Evolutionary conservation across 805 yeast genomes (phyloP), one percentile per base, ranked within the genome.

Genomic region (Sporopachydermia lactativora): DNA sequence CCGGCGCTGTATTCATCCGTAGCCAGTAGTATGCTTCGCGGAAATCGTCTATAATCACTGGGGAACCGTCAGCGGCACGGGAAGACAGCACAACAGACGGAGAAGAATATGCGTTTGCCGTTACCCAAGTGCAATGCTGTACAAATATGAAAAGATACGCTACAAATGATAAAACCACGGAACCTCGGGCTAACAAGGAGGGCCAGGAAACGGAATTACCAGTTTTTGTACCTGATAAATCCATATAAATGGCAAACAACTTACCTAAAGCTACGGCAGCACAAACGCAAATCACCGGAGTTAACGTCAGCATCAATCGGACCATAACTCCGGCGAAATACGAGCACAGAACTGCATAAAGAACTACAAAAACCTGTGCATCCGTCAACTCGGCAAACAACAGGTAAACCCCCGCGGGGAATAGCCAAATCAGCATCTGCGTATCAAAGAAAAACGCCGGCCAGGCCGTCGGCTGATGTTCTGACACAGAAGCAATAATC

Each of bases 381-480:
- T 92, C 83, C 42, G 77, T 72, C 55, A 92, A 68, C 45, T 92
- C 96, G 60, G 82, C 82, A 73, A 92, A 82, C 50, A 89, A 71
- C 49, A 92, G 62, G 64, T 82, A 92, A 39, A 94, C 81, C 47
- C 98, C 99, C 4, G 88, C 96, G 41, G 99, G 98, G 83, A 92
- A 92, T 50, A 92, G 69, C 98, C 98, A 94, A 53, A 89, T 83
- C 62, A 92, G 69, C 69, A 89, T 74, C 53, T 77, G 83, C 40
- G 92, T 79, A 60, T 92, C 98, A 58, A 89, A 84, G 73, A 85
- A 92, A 60, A 92, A 94, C 8, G 96, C 77, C 6, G 97, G 95
- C 99, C 99, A 92, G 3, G 98, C 95, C n/a, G 97, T 89, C 44
- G 99, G 99, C 69, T 92, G 99, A 68, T 92, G 99, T 66, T 92